Evolutionary conservation across 768 basidiomycete genomes (phyloP).

Genomic region (Tulasnella calospora): DNA sequence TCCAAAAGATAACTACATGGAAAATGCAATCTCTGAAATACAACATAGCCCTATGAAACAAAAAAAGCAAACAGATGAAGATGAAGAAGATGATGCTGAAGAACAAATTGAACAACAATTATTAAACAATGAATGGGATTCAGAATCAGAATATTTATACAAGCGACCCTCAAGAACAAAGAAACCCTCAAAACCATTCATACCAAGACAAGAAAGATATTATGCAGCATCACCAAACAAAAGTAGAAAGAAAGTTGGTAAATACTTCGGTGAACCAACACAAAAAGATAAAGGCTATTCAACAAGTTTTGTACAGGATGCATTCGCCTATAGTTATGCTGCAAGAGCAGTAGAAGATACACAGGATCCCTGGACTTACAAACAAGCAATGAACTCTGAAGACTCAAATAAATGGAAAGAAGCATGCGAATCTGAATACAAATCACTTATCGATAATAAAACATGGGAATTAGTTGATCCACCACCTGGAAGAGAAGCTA

Average conservation of each 20-base stretch:
- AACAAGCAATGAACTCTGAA: background rate
- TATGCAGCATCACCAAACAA: background rate
- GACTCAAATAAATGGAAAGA: background rate
- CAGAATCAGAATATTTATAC: background rate
- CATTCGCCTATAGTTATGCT: background rate
- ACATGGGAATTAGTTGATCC: constrained; percentile 29
- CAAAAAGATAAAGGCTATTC: no score
- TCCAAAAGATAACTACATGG: no score
- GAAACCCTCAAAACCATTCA: no score
- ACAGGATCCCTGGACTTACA: background rate
- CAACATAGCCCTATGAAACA: no score
- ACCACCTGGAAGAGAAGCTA: constrained; percentile 28
- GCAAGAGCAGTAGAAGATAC: background rate
- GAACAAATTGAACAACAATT: no score
- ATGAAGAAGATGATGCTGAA: no score
- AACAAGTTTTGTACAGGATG: no score
- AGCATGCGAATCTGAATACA: background rate
- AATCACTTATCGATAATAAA: background rate
- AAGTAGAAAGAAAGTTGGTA: background rate
- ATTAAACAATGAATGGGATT: background rate
- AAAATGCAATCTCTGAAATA: no score
- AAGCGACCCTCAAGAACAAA: no score
- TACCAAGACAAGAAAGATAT: background rate
- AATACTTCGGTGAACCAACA: no score
- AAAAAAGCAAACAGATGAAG: no score